Base-by-base conservation (phyloP, 345 rosid genomes). In the Gossypium raimondii region DNA sequence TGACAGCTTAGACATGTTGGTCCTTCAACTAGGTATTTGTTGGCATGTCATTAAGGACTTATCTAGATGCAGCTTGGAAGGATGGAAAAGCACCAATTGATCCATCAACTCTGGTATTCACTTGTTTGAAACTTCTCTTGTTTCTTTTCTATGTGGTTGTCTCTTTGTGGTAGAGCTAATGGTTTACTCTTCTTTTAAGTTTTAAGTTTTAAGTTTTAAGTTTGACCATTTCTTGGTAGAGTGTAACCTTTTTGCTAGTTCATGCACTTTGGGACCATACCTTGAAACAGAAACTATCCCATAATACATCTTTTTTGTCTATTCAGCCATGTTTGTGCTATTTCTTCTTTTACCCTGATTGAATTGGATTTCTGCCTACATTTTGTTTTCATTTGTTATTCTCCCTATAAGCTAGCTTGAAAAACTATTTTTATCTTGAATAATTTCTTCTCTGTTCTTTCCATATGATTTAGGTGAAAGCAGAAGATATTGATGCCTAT, bases 11-110 rank as follows among this genome's bases (percentile, higher is more conserved):
- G 70, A 47, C 22, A 0, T 17, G 52, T 16, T 47, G 79, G 53
- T 70, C 66, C 47, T 75, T 78, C 11, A 76, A 20, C 66, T 85
- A 91, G 98, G 97, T 91, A 63, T 90, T 95, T 81, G 97, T 93
- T 79, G 99, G 98, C 80, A 95, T 95, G 99, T 93, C 99, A 44
- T 84, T 93, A 62, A 90, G 96, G 84, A 91, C 99, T 70, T 95
- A 95, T 80, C 88, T 95, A 55, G 98, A 95, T 75, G 98, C 98
- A 55, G 99, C 99, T 81, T 93, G 99, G 97, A 95, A 82, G 82
- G 99, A 95, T 88, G 99, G 99, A 80, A 89, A 91, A 85, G 95
- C 98, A 68, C 92, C 96, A 43, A 87, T 95, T 76, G 99, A 95
- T 84, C 99, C 99, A 0, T 90, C 99, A 70, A 89, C 88, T 77